Base-by-base conservation (phyloP, 2,329 filamentous ascomycete genomes). In the Neurospora crassa region DNA sequence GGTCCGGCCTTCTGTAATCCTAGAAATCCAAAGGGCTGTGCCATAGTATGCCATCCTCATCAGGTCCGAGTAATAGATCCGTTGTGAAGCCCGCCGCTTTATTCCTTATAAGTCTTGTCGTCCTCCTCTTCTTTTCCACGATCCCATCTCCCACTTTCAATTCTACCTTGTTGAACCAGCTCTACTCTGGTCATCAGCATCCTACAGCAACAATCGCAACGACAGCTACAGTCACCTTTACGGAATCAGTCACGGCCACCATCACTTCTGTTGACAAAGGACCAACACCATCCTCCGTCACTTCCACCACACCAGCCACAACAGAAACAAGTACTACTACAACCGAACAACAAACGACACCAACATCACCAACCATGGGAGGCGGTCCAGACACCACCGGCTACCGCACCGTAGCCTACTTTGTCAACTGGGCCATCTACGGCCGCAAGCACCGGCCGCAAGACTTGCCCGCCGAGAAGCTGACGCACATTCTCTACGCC, bases 401-500 rank as follows among this genome's bases (percentile, higher is more conserved):
- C 74, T 91, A 88, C 81, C 87, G 89, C 73, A 84, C 89, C 1
- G 90, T 94, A 29, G 90, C 88, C 43, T 93, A 93, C 82, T 93
- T 88, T 77, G 89, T 91, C 72, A 92, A 92, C 80, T 92, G 90
- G 93, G 92, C 92, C 74, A 95, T 97, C 76, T 97, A 97, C 80
- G 93, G 85, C 47, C 89, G 94, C 70, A 91, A 95, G 77, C 91
- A 96, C 79, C 87, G 90, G n/a, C 94, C 94, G 0, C 91, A 96
- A 78, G 89, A 97, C 78, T 86, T 98, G 6, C 92, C 92, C 0
- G 89, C 86, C 3, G 88, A 94, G 70, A 91, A 92, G 71, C 87
- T 97, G 59, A 98, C 94, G 0, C 95, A 98, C 78, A 82, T 98
- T 5, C 88, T 97, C 18, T 97, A 97, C 75, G 85, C 94, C 18